phyloP scores from a whole-genome alignment of 1,139 yeast genomes.

The Kurtzmaniella quercitrusa region DNA sequence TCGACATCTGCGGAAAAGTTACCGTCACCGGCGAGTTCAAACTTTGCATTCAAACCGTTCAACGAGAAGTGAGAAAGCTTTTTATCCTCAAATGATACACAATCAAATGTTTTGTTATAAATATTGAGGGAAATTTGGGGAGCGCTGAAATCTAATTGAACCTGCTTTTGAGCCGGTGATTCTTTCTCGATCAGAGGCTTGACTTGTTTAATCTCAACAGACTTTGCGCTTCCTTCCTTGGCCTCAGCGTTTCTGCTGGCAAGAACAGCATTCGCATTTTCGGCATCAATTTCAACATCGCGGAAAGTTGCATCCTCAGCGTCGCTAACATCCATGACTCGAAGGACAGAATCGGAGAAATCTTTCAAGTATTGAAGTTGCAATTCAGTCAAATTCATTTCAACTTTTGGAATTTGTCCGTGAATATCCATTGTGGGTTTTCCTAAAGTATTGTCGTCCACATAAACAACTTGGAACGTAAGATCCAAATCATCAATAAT shows the following conservation, averaged over 20 bases:
- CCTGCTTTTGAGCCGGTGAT: conserved; percentile 31
- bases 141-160: conserved; percentile 52
- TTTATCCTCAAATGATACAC: conserved; percentile 31
- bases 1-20: conserved; percentile 59
- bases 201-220: neutral
- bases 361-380: conserved; percentile 63
- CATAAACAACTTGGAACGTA: conserved; percentile 55
- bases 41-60: conserved; percentile 50
- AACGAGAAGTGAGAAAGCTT: conserved; percentile 64
- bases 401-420: conserved; percentile 66
- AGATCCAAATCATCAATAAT: conserved; percentile 72
- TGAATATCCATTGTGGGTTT: conserved; percentile 51
- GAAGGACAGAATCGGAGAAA: conserved; percentile 54
- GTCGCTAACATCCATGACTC: conserved; percentile 47
- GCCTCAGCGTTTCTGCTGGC: conserved; percentile 20
- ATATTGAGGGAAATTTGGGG: conserved; percentile 65
- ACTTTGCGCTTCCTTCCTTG: conserved; percentile 6
- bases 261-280: conserved; percentile 45
- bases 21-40: conserved; percentile 51
- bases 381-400: conserved; percentile 68
- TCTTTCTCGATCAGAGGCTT: neutral
- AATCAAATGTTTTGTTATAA: conserved; percentile 51
- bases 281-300: conserved; percentile 65
- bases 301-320: conserved; percentile 33
- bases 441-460: conserved; percentile 33